phyloP scores from a whole-genome alignment of 495 filamentous ascomycete species.

The Aspergillus diversus region DNA sequence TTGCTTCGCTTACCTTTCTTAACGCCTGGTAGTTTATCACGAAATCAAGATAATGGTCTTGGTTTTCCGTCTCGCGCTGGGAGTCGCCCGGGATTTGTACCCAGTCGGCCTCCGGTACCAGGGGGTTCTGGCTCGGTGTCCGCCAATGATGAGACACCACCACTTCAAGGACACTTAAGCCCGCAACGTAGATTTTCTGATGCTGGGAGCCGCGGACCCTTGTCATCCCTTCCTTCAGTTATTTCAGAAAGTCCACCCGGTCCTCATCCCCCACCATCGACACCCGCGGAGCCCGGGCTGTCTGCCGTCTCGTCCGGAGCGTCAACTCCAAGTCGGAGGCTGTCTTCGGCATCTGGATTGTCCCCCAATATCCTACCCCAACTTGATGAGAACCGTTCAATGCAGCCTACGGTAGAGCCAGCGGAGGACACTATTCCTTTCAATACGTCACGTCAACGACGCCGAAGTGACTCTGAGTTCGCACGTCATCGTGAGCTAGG shows the following conservation, averaged over 20 bases:
- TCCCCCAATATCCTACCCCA: slow-evolving; percentile 39
- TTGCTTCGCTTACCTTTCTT: slow-evolving; percentile 61
- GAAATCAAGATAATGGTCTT: slow-evolving; percentile 39
- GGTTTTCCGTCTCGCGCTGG: slow-evolving; percentile 41
- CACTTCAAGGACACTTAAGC: slow-evolving; percentile 39
- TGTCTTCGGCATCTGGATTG: slow-evolving; percentile 57
- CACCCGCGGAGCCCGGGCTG: slow-evolving; percentile 64
- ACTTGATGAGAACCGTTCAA: slow-evolving; percentile 36
- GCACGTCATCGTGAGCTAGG: slow-evolving; percentile 62
- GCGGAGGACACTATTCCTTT: slow-evolving; percentile 31
- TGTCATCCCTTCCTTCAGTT: slow-evolving; percentile 40
- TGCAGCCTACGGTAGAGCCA: slow-evolving; percentile 39
- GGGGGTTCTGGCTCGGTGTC: slow-evolving; percentile 44
- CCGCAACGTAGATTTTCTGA: slow-evolving; percentile 46
- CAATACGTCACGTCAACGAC: slow-evolving; percentile 52
- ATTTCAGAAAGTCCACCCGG: slow-evolving; percentile 63
- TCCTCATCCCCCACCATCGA: slow-evolving; percentile 69
- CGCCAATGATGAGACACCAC: slow-evolving; percentile 50
- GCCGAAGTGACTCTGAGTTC: slow-evolving; percentile 65
- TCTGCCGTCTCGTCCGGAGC: slow-evolving; percentile 61
- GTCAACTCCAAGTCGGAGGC: slow-evolving; percentile 57
- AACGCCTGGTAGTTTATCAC: slow-evolving; percentile 55
- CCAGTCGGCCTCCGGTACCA: slow-evolving; percentile 52
- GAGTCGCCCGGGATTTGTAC: slow-evolving; percentile 54
- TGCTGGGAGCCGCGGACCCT: slow-evolving; percentile 31